A percentile compares a stretch with the other conserved stretches of the same genome.
Conservation (phyloP, 805 yeast genomes). For the Saccharomycopsis sp. region DNA sequence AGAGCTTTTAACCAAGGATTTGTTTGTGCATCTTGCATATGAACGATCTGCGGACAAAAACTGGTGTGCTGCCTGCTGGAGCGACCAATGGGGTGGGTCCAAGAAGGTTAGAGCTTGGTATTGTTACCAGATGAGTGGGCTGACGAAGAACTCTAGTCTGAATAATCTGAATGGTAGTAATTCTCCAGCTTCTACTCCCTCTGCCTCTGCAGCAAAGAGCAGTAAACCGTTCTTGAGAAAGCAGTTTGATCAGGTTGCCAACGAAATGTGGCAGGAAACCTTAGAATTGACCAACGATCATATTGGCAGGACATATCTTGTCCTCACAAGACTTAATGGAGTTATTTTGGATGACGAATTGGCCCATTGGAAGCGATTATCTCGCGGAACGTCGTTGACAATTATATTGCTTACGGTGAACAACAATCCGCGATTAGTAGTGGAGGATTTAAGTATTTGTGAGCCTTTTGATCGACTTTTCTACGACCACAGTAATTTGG, state of each 20-base stretch:
- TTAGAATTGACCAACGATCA: conserved; percentile 35
- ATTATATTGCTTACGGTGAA: conserved; percentile 67
- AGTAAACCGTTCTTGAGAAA: conserved; percentile 9
- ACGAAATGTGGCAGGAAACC: conserved; percentile 62
- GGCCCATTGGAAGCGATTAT: conserved; percentile 69
- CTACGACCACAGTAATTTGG: neutral
- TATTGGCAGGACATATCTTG: conserved; percentile 54
- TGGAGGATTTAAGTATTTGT: conserved; percentile 30
- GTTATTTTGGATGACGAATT: conserved; percentile 78
- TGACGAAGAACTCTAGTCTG: conserved; percentile 25
- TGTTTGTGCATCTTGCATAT: conserved; percentile 79
- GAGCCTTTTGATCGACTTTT: conserved; percentile 31
- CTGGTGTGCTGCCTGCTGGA: conserved; percentile 87
- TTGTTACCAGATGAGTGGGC: conserved; percentile 28
- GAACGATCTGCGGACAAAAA: conserved; percentile 72
- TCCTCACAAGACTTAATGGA: conserved; percentile 64
- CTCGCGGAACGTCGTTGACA: conserved; percentile 43
- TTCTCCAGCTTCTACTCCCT: conserved; percentile 8
- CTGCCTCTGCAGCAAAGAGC: conserved; percentile 5
- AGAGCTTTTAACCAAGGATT: conserved; percentile 52
- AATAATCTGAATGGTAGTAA: neutral
- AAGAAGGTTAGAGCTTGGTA: conserved; percentile 63
- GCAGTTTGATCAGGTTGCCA: conserved; percentile 50
- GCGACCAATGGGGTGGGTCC: conserved; percentile 71
- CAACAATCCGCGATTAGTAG: conserved; percentile 43